Evolutionary conservation across 441 rosid genomes (phyloP), one percentile per base, ranked within the genome.

Genomic region (Iberis amara): DNA sequence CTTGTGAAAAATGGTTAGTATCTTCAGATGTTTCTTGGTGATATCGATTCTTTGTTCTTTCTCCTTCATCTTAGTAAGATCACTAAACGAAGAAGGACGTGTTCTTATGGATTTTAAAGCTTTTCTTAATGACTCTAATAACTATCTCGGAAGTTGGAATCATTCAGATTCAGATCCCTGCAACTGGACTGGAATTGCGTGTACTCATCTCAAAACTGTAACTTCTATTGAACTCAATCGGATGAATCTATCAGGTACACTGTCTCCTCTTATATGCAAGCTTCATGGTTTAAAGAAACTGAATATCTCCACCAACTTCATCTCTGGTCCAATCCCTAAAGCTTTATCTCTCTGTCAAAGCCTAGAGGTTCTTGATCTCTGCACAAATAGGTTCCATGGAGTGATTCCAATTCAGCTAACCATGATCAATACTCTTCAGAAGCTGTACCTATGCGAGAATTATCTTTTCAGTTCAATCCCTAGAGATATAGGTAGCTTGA

Each of bases 331-430:
- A 39, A 65, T 77, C 39, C 74, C 80, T 42, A 33, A 42, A 53
- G 71, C 58, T 33, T 39, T 80, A 18, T 59, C 63, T 61, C 57
- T 41, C 46, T 77, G 86, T 49, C 40, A 33, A 55, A 62, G 32
- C 52, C 63, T 80, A 60, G 73, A 77, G 72, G 64, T 69, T 62
- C 73, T 77, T 59, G 75, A 71, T 68, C 80, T 77, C 39, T 73
- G 76, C 76, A 77, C 82, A 8, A 80, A 77, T 51, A 67, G 76
- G 65, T 69, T 80, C 48, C 80, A 75, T 60, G 80, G 83, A 47
- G 66, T 58, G 26, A 55, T 80, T 45, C 81, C 86, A 5, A 38
- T 57, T 45, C 66, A 66, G 53, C 33, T 79, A 44, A 73, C 59
- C 60, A 62, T 53, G 52, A 59, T 77, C 55, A 71, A 27, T 39